phyloP scores from a whole-genome alignment of 228 moss, liverwort and hornwort species.

The Sphagnum magellanicum region DNA sequence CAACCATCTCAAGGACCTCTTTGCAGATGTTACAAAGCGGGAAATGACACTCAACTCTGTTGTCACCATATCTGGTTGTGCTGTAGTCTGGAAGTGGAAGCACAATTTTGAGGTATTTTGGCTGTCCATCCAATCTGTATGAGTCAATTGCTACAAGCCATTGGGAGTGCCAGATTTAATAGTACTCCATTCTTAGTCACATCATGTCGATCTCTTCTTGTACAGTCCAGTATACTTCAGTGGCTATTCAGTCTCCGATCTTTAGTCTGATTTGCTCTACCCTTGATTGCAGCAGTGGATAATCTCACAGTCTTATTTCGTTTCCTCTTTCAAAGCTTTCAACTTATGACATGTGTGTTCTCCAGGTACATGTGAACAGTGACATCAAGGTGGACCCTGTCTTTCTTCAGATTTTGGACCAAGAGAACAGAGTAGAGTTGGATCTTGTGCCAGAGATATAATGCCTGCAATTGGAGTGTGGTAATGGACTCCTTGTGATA shows the following conservation, averaged over 20 bases:
- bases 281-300: conserved; percentile 1
- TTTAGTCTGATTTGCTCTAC: too few relatives aligned
- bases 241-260: too few relatives aligned
- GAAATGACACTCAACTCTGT: conserved; percentile 61
- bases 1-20: conserved; percentile 46
- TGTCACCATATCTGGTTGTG: conserved; percentile 54
- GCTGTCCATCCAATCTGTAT: background rate
- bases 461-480: too few relatives aligned
- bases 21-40: conserved; percentile 51
- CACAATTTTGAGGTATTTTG: conserved; percentile 48
- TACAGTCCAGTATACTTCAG: too few relatives aligned
- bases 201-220: too few relatives aligned
- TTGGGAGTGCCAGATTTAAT: too few relatives aligned
- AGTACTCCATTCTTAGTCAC: too few relatives aligned
- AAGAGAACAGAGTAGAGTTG: conserved; percentile 95
- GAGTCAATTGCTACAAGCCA: too few relatives aligned
- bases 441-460: conserved; percentile 26
- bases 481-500: too few relatives aligned
- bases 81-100: conserved; percentile 55
- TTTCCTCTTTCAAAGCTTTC: background rate
- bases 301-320: background rate
- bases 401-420: conserved; percentile 70
- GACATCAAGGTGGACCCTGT: conserved; percentile 96
- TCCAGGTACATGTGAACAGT: conserved; percentile 87
- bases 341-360: background rate